These are phyloP conservation scores for Pleurotus cornucopiae DNA, from an alignment of 768 basidiomycete species.

Conservation along the genomic window DNA sequence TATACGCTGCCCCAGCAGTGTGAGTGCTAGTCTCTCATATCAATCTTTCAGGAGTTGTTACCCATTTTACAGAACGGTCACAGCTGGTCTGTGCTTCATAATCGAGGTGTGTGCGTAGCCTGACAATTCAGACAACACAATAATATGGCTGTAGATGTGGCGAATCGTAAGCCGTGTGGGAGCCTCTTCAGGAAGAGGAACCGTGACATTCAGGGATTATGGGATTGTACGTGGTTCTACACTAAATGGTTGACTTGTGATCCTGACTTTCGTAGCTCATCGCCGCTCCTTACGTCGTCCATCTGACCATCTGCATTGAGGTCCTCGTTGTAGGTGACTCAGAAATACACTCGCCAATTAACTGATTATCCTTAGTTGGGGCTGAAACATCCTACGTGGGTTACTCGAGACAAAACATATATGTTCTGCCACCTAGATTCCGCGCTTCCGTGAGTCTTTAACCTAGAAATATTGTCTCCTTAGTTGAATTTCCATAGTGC, in stretches of 20 bases:
- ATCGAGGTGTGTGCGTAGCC: background rate
- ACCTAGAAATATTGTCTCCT: background rate
- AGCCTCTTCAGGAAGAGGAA: too few relatives aligned
- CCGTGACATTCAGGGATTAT: too few relatives aligned
- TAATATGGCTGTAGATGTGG: background rate
- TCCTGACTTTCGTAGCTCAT: background rate
- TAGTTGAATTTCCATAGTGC: background rate
- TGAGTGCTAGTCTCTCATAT: background rate
- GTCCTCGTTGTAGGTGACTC: background rate
- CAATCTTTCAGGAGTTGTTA: too few relatives aligned
- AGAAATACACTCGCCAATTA: too few relatives aligned
- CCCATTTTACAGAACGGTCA: background rate
- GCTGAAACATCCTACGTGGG: background rate
- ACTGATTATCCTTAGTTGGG: background rate
- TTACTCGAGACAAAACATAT: background rate
- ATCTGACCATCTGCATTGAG: background rate
- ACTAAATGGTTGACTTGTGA: background rate
- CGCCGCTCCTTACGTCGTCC: background rate
- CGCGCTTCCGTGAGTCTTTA: background rate
- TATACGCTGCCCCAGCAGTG: conserved; percentile 1
- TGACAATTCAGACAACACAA: background rate
- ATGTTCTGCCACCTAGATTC: background rate
- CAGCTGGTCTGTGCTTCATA: background rate
- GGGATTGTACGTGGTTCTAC: too few relatives aligned
- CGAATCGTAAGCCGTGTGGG: background rate